Percentiles rank a stretch among this genome's conserved stretches.
These are phyloP conservation scores for Hyphodiscus sp. DNA, from an alignment of 2,329 filamentous ascomycete genomes.

Conservation along the genomic window DNA sequence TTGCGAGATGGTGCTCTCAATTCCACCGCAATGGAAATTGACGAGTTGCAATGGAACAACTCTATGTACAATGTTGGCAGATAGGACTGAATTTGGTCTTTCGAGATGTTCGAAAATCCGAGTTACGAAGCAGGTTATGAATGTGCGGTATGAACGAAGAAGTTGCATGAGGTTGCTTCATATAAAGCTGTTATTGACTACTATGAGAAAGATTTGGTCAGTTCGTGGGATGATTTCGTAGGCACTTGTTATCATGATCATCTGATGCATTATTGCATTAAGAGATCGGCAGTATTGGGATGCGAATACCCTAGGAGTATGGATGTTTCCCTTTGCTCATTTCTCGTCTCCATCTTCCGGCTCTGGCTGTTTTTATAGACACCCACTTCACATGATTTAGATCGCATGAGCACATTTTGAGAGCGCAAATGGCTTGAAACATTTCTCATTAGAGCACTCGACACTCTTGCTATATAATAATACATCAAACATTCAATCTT, in stretches of 20 bases:
- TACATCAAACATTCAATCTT: conserved; percentile 6
- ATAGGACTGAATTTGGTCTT: background rate
- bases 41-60: conserved; percentile 23
- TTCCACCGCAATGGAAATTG: conserved; percentile 19
- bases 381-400: background rate
- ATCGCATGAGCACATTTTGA: background rate
- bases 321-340: too few relatives aligned
- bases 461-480: conserved; percentile 3
- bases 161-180: background rate
- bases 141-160: background rate
- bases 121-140: background rate
- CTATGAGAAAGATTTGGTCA: too few relatives aligned
- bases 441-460: background rate
- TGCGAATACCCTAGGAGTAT: too few relatives aligned
- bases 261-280: too few relatives aligned
- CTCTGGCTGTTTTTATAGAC: too few relatives aligned
- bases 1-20: conserved; percentile 6
- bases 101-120: background rate
- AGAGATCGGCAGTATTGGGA: too few relatives aligned
- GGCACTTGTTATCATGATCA: too few relatives aligned
- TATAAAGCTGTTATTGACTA: background rate
- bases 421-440: background rate
- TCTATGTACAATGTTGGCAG: conserved; percentile 17
- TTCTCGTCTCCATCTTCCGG: too few relatives aligned
- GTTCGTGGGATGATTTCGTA: too few relatives aligned